Conservation (phyloP, 306 rosid genomes). For the Pyrus betulifolia region DNA sequence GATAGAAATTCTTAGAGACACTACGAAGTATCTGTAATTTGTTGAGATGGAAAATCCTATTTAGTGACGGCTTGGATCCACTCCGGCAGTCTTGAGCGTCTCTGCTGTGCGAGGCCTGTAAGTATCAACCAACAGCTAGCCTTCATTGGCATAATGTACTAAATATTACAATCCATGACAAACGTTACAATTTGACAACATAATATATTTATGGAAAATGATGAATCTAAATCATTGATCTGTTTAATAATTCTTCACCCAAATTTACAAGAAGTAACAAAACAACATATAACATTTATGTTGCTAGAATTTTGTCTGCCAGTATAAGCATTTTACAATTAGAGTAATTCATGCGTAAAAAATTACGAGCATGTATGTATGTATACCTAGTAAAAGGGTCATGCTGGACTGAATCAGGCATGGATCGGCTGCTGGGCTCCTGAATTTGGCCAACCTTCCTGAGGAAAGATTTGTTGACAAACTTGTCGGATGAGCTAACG, state of each 20-base stretch:
- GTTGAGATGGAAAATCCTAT: neutral
- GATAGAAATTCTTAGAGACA: constrained; percentile 3
- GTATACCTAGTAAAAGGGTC: constrained; percentile 21
- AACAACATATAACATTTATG: neutral
- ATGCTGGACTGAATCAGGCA: constrained; percentile 10
- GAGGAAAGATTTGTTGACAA: constrained; percentile 23
- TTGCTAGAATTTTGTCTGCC: no score
- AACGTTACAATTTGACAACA: neutral
- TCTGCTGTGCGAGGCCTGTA: constrained; percentile 18
- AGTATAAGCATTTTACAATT: no score
- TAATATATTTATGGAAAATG: neutral
- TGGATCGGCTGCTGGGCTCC: neutral
- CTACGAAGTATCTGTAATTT: neutral
- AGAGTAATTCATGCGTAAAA: no score
- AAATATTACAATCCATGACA: neutral
- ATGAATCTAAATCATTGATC: neutral
- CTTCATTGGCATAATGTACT: neutral
- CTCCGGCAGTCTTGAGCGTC: constrained; percentile 22
- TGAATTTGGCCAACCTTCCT: constrained; percentile 30
- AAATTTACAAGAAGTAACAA: neutral
- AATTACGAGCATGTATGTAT: neutral
- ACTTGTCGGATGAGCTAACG: constrained; percentile 16
- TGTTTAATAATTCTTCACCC: neutral
- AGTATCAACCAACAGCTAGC: neutral
- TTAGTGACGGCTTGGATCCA: constrained; percentile 4